Percentiles rank a stretch among this genome's conserved stretches.
These are phyloP conservation scores for Phytopythium sindhum DNA, from an alignment of 352 stramenopile genomes.

Conservation along the genomic window DNA sequence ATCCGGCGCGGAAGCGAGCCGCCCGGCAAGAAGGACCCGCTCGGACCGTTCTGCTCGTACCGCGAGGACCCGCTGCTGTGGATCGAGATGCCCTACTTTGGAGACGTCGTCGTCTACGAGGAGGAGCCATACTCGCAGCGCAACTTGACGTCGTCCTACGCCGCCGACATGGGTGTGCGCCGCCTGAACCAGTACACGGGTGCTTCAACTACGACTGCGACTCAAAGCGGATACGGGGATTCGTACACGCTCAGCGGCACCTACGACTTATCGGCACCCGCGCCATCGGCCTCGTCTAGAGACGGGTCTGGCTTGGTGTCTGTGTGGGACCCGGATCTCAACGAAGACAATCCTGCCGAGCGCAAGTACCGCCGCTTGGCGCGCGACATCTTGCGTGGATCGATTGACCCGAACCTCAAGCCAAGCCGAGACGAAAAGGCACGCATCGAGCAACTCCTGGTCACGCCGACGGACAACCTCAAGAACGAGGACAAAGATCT, in stretches of 20 bases:
- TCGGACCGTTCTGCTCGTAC: constrained; percentile 79
- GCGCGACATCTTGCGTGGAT: constrained; percentile 93
- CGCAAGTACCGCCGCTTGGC: constrained; percentile 98
- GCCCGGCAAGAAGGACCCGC: constrained; percentile 57
- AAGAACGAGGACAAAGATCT: constrained; percentile 91
- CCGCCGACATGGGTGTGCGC: constrained; percentile 35
- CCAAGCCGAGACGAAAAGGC: constrained; percentile 94
- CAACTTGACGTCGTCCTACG: constrained; percentile 51
- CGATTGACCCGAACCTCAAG: constrained; percentile 97
- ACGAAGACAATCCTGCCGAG: constrained; percentile 92
- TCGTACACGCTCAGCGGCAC: constrained; percentile 39
- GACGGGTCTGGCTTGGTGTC: constrained; percentile 44
- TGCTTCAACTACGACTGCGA: constrained; percentile 11
- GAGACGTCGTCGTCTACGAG: constrained; percentile 90
- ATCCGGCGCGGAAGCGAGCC: constrained; percentile 80
- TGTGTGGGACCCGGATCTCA: constrained; percentile 84
- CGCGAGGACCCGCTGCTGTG: constrained; percentile 78
- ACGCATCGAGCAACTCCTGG: constrained; percentile 91
- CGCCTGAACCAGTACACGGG: constrained; percentile 35
- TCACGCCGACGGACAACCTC: constrained; percentile 92
- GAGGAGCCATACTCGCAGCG: constrained; percentile 88
- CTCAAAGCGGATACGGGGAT: constrained; percentile 27
- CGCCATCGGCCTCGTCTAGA: constrained; percentile 11
- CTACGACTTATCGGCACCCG: constrained; percentile 36
- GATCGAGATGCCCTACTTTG: constrained; percentile 91